These are phyloP conservation scores for Salvia hispanica DNA, from an alignment of 257 asterid genomes.

Conservation along the genomic window DNA sequence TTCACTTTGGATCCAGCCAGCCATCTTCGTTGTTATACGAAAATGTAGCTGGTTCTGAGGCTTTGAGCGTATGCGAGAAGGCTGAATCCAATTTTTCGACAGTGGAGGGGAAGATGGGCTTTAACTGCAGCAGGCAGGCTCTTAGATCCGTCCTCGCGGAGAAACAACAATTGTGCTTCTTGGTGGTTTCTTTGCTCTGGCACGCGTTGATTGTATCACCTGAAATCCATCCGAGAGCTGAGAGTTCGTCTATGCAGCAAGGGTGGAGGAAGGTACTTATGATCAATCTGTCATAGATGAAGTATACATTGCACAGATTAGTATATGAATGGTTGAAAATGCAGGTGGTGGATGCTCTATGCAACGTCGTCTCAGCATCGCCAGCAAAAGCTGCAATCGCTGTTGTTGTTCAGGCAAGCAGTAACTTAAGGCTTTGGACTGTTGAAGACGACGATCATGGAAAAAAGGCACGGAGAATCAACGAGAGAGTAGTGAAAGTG, in stretches of 20 bases:
- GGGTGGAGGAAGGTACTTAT: constrained; percentile 89
- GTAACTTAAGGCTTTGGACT: constrained; percentile 81
- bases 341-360: constrained; percentile 89
- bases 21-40: too few species aligned
- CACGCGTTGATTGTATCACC: constrained; percentile 77
- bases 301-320: too few species aligned
- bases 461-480: constrained; percentile 72
- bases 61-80: constrained; percentile 35
- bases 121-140: constrained; percentile 58
- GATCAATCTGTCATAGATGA: constrained; percentile 9
- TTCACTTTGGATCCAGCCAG: too few species aligned
- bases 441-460: constrained; percentile 74
- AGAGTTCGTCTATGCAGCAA: constrained; percentile 84
- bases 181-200: constrained; percentile 90
- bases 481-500: constrained; percentile 75
- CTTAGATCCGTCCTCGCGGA: constrained; percentile 65
- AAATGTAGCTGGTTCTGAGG: constrained; percentile 32
- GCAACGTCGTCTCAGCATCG: constrained; percentile 76
- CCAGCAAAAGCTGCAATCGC: constrained; percentile 91
- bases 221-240: constrained; percentile 75
- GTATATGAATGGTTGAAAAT: not conserved
- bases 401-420: constrained; percentile 89
- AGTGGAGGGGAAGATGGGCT: too few species aligned
- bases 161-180: constrained; percentile 79
- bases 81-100: constrained; percentile 56